Evolutionary conservation across 2,329 filamentous ascomycete genomes (phyloP).

Genomic region (Hypoxylon sp.): DNA sequence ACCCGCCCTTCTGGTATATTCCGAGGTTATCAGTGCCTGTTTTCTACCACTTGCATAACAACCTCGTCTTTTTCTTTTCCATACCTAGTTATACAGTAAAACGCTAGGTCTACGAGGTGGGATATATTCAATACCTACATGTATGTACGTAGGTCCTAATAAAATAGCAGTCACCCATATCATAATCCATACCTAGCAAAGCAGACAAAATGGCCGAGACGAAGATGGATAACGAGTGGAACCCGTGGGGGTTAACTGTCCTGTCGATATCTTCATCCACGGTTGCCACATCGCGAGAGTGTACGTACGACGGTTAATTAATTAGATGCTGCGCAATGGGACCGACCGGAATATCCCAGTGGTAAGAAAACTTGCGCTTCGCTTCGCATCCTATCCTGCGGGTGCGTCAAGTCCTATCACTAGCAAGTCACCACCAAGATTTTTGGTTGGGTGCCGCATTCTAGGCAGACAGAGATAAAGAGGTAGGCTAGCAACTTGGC

Average conservation of each 20-base stretch:
- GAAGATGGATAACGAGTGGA: constrained; percentile 37
- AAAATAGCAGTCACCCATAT: constrained; percentile 7
- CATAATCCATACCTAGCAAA: constrained; percentile 14
- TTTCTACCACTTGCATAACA: constrained; percentile 31
- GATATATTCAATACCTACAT: constrained; percentile 24
- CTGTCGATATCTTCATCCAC: constrained; percentile 35
- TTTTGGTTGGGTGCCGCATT: constrained; percentile 23
- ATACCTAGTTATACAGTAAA: constrained; percentile 30
- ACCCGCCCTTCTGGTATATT: constrained; percentile 28
- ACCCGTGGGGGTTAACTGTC: constrained; percentile 42
- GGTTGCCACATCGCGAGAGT: constrained; percentile 39
- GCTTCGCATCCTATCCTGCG: no score
- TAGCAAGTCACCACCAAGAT: neutral
- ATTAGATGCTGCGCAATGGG: constrained; percentile 27
- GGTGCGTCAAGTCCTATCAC: no score
- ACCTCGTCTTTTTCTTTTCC: constrained; percentile 23
- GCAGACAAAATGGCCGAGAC: constrained; percentile 23
- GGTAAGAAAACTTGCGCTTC: constrained; percentile 17
- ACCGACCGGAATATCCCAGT: constrained; percentile 30
- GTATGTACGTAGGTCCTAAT: constrained; percentile 14
- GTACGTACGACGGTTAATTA: constrained; percentile 34
- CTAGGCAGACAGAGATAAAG: constrained; percentile 13
- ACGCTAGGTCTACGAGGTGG: constrained; percentile 10
- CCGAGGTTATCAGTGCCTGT: constrained; percentile 32
- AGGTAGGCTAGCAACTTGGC: constrained; percentile 24